phyloP scores from a whole-genome alignment of 2,329 filamentous ascomycete genomes.

The Pseudogymnoascus sp. region DNA sequence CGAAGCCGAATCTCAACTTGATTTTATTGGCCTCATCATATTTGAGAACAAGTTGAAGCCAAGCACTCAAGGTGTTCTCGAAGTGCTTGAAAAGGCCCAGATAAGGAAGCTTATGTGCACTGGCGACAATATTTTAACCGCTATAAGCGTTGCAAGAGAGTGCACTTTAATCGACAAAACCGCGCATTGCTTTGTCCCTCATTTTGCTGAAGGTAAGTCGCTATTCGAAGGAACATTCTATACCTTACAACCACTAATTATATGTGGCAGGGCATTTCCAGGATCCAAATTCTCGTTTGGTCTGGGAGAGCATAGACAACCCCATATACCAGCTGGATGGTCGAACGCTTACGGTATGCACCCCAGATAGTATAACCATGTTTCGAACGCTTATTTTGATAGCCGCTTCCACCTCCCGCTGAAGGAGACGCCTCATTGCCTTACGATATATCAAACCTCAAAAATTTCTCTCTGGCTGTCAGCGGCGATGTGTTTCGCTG shows the following conservation, averaged over 20 bases:
- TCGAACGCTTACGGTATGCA: conserved; percentile 62
- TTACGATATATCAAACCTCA: conserved; percentile 72
- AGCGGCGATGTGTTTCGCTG: conserved; percentile 94
- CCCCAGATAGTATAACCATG: not conserved
- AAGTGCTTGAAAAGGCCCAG: conserved; percentile 73
- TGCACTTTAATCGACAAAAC: conserved; percentile 74
- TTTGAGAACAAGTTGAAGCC: conserved; percentile 98
- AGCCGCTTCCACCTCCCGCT: conserved; percentile 66
- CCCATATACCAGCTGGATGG: conserved; percentile 70
- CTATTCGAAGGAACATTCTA: conserved; percentile 1
- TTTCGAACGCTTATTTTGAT: conserved; percentile 17
- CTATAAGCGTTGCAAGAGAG: conserved; percentile 89
- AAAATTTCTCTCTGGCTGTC: conserved; percentile 83
- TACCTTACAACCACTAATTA: not conserved
- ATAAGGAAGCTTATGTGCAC: conserved; percentile 95
- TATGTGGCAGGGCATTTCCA: conserved; percentile 54
- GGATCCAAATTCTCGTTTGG: conserved; percentile 65
- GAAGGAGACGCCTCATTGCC: conserved; percentile 77
- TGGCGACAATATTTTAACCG: conserved; percentile 94
- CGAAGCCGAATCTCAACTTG: conserved; percentile 75
- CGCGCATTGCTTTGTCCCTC: conserved; percentile 87
- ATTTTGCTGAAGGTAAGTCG: conserved; percentile 64
- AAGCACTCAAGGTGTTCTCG: conserved; percentile 71
- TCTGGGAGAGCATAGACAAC: conserved; percentile 96
- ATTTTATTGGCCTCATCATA: conserved; percentile 93